Base-by-base conservation (phyloP, 306 rosid genomes). In the Boehmeria nivea region DNA sequence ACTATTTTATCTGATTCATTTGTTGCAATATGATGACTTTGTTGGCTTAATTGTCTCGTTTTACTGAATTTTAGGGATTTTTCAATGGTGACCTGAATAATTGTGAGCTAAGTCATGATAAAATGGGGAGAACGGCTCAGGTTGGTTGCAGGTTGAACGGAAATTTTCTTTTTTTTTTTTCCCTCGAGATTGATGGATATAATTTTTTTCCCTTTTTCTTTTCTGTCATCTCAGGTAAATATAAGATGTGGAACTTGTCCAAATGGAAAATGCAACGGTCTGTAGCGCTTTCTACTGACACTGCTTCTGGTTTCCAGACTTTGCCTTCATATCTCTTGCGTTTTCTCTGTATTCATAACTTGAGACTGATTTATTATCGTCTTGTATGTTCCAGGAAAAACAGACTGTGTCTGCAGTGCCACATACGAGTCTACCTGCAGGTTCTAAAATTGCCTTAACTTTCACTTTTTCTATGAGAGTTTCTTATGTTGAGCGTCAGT, bases 51-150 rank as follows among this genome's bases (percentile, higher is more conserved):
- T 51, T 38, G 26, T 51, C 48, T 54, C 27, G 39, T 72, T 67
- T 72, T 61, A 64, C 23, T 8, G 33, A 16, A 61, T 38, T 66
- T 60, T 70, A 91, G 99, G 87, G 78, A 33, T 91, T 72, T 61
- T 84, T 81, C 71, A 76, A 77, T 49, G 99, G 96, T 20, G 99
- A 91, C 78, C 84, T 91, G 59, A 43, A 23, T 53, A 70, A 80
- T 45, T 87, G 99, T 12, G 99, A 91, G 72, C 49, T 48, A 20
- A 87, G 87, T 73, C 79, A 66, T 69, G 99, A 91, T 69, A 76
- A 87, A 81, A 38, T 77, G 87, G 96, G 99, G 58, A 81, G 96
- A 57, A 84, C 99, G 44, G 83, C 99, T 15, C 85, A 84, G 99
- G 99, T 91, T 61, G 43, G 75, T 82, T 59, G 16, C 58, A 20